phyloP scores from a whole-genome alignment of 345 rosid species.

The Lepidium aucheri region DNA sequence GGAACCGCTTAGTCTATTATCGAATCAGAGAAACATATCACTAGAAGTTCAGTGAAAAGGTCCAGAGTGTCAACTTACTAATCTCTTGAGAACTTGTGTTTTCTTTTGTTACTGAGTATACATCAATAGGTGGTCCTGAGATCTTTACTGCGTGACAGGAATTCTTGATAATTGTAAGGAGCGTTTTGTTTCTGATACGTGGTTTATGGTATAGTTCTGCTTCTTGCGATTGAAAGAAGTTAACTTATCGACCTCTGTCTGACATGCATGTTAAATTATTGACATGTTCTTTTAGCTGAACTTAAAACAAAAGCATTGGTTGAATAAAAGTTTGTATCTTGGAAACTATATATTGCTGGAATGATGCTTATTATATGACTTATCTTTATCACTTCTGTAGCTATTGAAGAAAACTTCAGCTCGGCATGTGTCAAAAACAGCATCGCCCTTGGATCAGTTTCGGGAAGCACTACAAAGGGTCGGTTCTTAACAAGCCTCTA shows the following conservation, averaged over 20 bases:
- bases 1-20: background rate
- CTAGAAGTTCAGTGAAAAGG: background rate
- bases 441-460: constrained; percentile 61
- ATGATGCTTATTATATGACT: constrained; percentile 8
- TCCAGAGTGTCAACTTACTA: background rate
- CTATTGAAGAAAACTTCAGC: constrained; percentile 67
- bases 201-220: background rate
- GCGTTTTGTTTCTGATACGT: background rate
- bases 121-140: background rate
- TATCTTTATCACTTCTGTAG: constrained; percentile 44
- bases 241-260: background rate
- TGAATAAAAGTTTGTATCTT: background rate
- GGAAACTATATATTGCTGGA: background rate
- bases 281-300: background rate
- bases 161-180: background rate
- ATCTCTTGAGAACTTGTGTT: background rate
- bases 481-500: constrained; percentile 18
- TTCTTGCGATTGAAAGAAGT: background rate
- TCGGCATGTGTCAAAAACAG: constrained; percentile 57
- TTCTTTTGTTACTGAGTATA: background rate
- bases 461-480: constrained; percentile 67
- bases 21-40: background rate
- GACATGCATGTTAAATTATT: background rate
- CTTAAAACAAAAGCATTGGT: background rate
- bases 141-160: background rate